Percentiles rank a stretch among this genome's conserved stretches.
Conservation (phyloP, 371 early-diverging fungal genomes). For the Mortierella sp. region DNA sequence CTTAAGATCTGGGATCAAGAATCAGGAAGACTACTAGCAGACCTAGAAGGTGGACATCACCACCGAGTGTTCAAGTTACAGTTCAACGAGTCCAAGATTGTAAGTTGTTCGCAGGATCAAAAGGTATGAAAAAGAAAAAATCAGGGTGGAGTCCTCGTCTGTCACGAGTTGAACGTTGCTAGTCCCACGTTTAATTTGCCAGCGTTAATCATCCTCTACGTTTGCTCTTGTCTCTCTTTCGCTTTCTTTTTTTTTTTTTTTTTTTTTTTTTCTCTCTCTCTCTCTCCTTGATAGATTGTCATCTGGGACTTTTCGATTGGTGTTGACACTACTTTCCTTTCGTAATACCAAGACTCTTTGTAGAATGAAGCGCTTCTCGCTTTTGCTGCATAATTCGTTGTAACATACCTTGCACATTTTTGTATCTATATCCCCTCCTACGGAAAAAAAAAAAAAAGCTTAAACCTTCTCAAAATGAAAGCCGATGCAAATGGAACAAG, state of each 20-base stretch:
- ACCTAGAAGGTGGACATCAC: conserved; percentile 68
- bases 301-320: conserved; percentile 83
- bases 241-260: neutral
- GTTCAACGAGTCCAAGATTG: conserved; percentile 82
- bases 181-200: neutral
- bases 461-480: neutral
- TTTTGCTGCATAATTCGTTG: too few species aligned
- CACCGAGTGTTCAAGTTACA: conserved; percentile 88
- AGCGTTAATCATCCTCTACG: neutral
- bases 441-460: neutral
- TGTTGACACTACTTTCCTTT: conserved; percentile 69
- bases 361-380: too few species aligned
- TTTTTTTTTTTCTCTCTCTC: neutral
- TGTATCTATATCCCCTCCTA: neutral
- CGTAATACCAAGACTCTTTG: conserved; percentile 7
- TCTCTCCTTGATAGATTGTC: conserved; percentile 57
- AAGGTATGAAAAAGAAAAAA: conserved; percentile 38
- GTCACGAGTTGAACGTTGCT: neutral
- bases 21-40: conserved; percentile 61
- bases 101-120: conserved; percentile 84
- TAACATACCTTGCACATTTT: too few species aligned
- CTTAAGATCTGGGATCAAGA: conserved; percentile 85
- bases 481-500: too few species aligned
- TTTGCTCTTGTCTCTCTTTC: neutral
- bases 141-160: too few species aligned